These are phyloP conservation scores for Periconia digitata DNA, from an alignment of 2,329 filamentous ascomycete genomes.

Conservation along the genomic window DNA sequence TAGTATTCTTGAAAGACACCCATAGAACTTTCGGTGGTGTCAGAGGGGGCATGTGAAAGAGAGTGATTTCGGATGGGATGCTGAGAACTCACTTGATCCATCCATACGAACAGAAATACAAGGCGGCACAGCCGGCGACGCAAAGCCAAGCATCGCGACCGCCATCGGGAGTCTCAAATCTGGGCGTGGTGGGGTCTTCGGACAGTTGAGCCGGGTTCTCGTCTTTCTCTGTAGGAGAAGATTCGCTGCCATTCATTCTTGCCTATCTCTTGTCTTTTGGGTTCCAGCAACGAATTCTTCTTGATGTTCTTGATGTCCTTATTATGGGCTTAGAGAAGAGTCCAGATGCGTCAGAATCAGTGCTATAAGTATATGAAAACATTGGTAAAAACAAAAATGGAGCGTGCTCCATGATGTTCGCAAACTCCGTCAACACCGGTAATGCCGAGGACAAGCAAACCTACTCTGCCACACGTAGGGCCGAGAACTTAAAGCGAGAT, in stretches of 20 bases:
- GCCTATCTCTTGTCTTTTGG: background rate
- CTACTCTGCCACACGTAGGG: too few relatives aligned
- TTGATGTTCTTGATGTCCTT: too few relatives aligned
- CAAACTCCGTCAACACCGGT: background rate
- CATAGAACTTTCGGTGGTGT: background rate
- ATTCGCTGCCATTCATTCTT: background rate
- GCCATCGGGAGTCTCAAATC: background rate
- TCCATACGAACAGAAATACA: background rate
- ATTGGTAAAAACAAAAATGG: background rate
- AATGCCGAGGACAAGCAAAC: background rate
- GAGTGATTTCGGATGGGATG: background rate
- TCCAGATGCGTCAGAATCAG: too few relatives aligned
- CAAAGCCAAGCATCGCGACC: background rate
- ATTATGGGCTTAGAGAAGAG: too few relatives aligned
- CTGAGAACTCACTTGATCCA: background rate
- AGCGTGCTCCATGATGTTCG: background rate
- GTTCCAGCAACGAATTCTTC: too few relatives aligned
- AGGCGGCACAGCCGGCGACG: background rate
- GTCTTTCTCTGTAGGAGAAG: background rate
- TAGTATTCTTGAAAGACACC: background rate
- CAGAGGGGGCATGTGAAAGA: background rate
- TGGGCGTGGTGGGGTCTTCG: background rate
- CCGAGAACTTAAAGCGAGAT: too few relatives aligned
- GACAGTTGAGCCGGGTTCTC: background rate
- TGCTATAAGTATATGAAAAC: too few relatives aligned